phyloP scores from a whole-genome alignment of 176 grass and related monocot species.

The Olyra latifolia region DNA sequence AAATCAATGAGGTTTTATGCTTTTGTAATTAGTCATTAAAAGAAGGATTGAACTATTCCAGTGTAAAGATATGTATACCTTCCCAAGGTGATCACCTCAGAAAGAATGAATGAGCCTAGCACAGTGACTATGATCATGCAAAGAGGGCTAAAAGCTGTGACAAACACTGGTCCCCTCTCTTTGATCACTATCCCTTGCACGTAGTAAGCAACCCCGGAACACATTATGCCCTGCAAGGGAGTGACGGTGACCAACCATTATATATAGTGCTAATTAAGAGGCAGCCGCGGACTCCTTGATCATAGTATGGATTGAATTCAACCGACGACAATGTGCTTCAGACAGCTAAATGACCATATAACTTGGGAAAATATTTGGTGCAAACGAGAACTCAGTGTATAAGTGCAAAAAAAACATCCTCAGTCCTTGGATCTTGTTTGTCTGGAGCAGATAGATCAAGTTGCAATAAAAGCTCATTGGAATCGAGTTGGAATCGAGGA shows the following conservation, averaged over 20 bases:
- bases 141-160: conserved; percentile 71
- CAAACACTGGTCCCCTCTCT: conserved; percentile 68
- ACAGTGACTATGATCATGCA: conserved; percentile 71
- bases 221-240: conserved; percentile 54
- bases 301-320: neutral
- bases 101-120: conserved; percentile 59
- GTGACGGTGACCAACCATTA: neutral
- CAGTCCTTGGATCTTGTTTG: too few species aligned
- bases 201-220: conserved; percentile 64
- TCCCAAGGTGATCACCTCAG: conserved; percentile 63
- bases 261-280: neutral
- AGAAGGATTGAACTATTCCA: neutral
- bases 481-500: too few species aligned
- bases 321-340: neutral
- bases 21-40: neutral
- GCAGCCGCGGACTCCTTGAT: too few species aligned
- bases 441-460: too few species aligned
- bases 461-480: too few species aligned
- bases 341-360: too few species aligned
- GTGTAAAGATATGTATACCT: conserved; percentile 38
- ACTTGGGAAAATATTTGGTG: too few species aligned
- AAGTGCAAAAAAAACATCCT: too few species aligned
- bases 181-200: conserved; percentile 71
- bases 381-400: too few species aligned
- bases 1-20: neutral